Conservation (phyloP, 352 stramenopile genomes). For the Globisporangium alternatum region DNA sequence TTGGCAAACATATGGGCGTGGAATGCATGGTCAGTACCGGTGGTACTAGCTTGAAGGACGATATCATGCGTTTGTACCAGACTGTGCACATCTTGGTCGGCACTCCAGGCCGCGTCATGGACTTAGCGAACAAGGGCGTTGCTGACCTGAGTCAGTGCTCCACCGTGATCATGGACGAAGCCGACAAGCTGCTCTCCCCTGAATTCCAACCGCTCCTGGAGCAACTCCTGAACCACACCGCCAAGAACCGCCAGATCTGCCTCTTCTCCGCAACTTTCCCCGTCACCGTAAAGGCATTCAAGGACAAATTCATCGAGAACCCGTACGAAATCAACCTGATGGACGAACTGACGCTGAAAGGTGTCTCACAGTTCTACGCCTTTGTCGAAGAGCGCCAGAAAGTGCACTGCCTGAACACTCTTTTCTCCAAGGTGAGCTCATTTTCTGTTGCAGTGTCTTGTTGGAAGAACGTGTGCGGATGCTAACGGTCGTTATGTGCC, state of each 20-base stretch:
- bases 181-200: constrained; percentile 98
- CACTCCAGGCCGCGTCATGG: constrained; percentile 98
- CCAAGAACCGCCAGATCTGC: constrained; percentile 97
- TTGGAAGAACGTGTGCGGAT: neutral
- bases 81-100: constrained; percentile 99
- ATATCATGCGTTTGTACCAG: constrained; percentile 99
- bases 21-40: constrained; percentile 99
- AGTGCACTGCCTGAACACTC: constrained; percentile 99
- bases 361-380: constrained; percentile 99
- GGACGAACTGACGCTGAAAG: constrained; percentile 98
- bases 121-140: constrained; percentile 98
- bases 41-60: constrained; percentile 98
- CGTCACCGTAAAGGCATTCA: constrained; percentile 98
- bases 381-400: constrained; percentile 99
- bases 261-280: constrained; percentile 99
- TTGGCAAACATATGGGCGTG: constrained; percentile 97
- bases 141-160: constrained; percentile 95
- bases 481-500: neutral
- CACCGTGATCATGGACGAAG: constrained; percentile 99
- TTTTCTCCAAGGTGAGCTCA: constrained; percentile 92
- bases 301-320: constrained; percentile 97
- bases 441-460: neutral
- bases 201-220: constrained; percentile 98
- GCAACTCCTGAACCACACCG: constrained; percentile 94
- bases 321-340: constrained; percentile 99